Percentiles rank a stretch among this genome's conserved stretches.
These are phyloP conservation scores for Aotearoamyces nothofagi DNA, from an alignment of 2,329 filamentous ascomycete genomes.

Conservation along the genomic window DNA sequence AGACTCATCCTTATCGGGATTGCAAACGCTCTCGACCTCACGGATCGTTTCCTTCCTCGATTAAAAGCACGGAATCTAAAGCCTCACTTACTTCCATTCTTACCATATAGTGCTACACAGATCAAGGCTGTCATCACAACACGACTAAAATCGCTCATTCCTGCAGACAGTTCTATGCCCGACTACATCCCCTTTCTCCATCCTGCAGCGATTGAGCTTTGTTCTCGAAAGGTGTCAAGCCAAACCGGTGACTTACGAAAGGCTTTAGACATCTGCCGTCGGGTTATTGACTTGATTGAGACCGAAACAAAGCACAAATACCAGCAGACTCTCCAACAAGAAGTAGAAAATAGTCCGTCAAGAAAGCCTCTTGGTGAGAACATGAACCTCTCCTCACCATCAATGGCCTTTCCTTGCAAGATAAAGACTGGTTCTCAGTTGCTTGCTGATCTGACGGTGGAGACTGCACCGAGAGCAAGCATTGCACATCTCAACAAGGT, in stretches of 20 bases:
- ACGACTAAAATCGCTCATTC: constrained; percentile 62
- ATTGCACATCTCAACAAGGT: constrained; percentile 88
- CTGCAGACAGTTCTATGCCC: constrained; percentile 32
- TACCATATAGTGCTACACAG: constrained; percentile 79
- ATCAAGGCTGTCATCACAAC: constrained; percentile 77
- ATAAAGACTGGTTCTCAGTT: constrained; percentile 30
- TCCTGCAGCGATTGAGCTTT: constrained; percentile 83
- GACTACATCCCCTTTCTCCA: constrained; percentile 77
- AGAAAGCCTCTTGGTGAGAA: constrained; percentile 73
- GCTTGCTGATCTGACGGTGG: constrained; percentile 44
- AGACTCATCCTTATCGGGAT: constrained; percentile 78
- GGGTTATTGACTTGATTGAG: constrained; percentile 81
- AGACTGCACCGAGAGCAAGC: constrained; percentile 74
- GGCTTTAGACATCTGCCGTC: constrained; percentile 85
- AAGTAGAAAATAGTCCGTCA: constrained; percentile 47
- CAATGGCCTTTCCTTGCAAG: constrained; percentile 22
- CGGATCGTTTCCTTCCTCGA: constrained; percentile 84
- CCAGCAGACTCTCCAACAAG: constrained; percentile 42
- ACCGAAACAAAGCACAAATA: constrained; percentile 65
- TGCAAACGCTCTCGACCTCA: constrained; percentile 89
- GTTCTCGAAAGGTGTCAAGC: constrained; percentile 84
- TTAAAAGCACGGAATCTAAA: constrained; percentile 87
- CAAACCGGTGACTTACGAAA: constrained; percentile 91
- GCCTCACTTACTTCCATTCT: constrained; percentile 76
- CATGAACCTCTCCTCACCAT: constrained; percentile 51